Percentiles rank a stretch among this genome's conserved stretches.
These are phyloP conservation scores for Tetradesmus obliquus DNA, from an alignment of 139 green algal genomes.

Conservation along the genomic window DNA sequence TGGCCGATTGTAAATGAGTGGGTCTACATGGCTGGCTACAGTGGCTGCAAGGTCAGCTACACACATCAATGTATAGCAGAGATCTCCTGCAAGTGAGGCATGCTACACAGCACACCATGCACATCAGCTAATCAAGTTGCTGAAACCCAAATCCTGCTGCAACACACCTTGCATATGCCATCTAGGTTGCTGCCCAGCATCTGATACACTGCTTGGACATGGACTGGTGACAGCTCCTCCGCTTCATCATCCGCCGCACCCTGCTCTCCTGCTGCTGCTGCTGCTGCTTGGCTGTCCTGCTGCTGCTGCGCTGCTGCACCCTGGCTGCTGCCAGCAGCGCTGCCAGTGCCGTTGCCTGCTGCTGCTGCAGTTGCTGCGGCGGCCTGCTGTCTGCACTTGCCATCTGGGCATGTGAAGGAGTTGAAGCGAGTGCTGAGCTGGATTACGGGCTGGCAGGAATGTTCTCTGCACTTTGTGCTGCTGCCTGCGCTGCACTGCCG, in stretches of 20 bases:
- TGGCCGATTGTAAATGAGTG: neutral
- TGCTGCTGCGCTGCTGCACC: neutral
- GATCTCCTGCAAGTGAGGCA: too few species aligned
- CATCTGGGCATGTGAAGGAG: neutral
- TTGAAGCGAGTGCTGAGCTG: neutral
- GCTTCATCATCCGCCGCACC: neutral
- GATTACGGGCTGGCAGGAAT: neutral
- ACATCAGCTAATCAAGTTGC: too few species aligned
- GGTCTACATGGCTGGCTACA: neutral
- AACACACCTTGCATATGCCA: neutral
- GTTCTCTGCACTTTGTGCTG: neutral
- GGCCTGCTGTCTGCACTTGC: neutral
- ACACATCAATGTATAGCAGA: neutral
- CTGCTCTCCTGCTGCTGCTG: neutral
- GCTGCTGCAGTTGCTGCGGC: neutral
- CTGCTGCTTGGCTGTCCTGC: neutral
- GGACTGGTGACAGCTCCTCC: constrained; percentile 4
- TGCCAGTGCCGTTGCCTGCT: neutral
- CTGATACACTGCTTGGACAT: constrained; percentile 26
- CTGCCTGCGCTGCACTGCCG: neutral
- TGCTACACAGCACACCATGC: neutral
- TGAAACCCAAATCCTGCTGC: too few species aligned
- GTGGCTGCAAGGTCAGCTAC: too few species aligned
- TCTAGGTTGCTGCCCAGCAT: constrained; percentile 7
- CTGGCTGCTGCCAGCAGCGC: neutral